Evolutionary conservation across 306 rosid genomes (phyloP).

Genomic region (Rosa chinensis): DNA sequence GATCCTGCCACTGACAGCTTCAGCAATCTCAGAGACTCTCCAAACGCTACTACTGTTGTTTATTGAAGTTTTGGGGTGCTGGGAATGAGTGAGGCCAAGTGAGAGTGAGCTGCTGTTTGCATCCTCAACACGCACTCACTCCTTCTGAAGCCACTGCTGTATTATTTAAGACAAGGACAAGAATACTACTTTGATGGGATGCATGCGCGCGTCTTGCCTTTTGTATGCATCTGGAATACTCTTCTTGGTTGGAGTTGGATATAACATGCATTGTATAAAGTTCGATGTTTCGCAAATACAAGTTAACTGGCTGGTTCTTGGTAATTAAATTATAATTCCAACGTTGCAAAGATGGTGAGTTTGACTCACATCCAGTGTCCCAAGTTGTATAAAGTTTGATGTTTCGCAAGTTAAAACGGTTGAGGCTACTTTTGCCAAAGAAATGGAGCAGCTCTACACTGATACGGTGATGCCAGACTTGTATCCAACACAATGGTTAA

Average conservation of each 20-base stretch:
- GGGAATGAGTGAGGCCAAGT: background rate
- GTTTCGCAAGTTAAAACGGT: background rate
- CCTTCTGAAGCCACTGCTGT: no score
- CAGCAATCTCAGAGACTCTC: slow-evolving; percentile 32
- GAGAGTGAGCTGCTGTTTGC: background rate
- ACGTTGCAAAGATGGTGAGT: no score
- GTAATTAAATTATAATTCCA: no score
- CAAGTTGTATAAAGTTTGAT: background rate
- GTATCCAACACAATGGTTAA: background rate
- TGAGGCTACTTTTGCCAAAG: background rate
- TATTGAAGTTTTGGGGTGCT: background rate
- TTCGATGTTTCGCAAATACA: no score
- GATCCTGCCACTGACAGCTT: slow-evolving; percentile 32
- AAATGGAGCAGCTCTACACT: background rate
- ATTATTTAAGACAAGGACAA: no score
- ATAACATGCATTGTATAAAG: no score
- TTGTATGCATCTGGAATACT: no score
- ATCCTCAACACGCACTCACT: no score
- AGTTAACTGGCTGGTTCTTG: no score
- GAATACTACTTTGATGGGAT: no score
- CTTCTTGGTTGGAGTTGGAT: no score
- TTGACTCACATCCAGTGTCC: background rate
- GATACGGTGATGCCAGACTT: background rate
- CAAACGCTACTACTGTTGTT: slow-evolving; percentile 12
- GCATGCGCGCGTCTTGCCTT: no score